Evolutionary conservation across 208 protist genomes (phyloP).

Genomic region (Trypanosoma vivax): DNA sequence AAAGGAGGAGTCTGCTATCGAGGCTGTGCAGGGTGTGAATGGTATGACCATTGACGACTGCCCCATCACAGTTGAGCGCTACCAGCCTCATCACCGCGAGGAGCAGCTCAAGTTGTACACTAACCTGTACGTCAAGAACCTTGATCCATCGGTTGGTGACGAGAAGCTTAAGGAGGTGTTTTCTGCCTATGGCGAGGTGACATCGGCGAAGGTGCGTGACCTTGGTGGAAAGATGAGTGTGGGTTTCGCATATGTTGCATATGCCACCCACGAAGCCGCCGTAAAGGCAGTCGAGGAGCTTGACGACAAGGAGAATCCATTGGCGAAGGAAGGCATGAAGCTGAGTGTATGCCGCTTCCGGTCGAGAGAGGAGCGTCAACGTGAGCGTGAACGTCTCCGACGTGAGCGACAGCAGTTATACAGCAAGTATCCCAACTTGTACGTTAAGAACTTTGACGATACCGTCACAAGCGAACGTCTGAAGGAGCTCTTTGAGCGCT

Average conservation of each 20-base stretch:
- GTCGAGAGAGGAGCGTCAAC: slow-evolving; percentile 94
- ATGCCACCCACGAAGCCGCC: slow-evolving; percentile 89
- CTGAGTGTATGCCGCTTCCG: slow-evolving; percentile 95
- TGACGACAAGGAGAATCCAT: slow-evolving; percentile 73
- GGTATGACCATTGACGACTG: slow-evolving; percentile 83
- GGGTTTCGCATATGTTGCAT: slow-evolving; percentile 98
- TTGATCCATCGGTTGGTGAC: slow-evolving; percentile 93
- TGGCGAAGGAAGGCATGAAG: slow-evolving; percentile 77
- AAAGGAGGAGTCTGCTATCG: slow-evolving; percentile 88
- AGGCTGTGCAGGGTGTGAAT: slow-evolving; percentile 88
- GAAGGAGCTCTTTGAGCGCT: slow-evolving; percentile 92
- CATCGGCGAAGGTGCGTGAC: slow-evolving; percentile 94
- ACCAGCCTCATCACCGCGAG: slow-evolving; percentile 93
- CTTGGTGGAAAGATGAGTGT: slow-evolving; percentile 71
- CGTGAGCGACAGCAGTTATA: slow-evolving; percentile 89
- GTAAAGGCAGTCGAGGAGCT: slow-evolving; percentile 84
- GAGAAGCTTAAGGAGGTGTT: slow-evolving; percentile 94
- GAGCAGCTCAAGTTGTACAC: slow-evolving; percentile 93
- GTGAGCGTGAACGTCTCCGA: slow-evolving; percentile 67
- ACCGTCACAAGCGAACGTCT: slow-evolving; percentile 93
- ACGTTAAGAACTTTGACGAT: slow-evolving; percentile 99
- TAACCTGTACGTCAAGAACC: slow-evolving; percentile 99
- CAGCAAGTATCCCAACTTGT: slow-evolving; percentile 97
- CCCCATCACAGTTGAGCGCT: slow-evolving; percentile 92
- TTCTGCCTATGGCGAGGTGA: slow-evolving; percentile 93